Evolutionary conservation across 352 stramenopile genomes (phyloP).

Genomic region (Pythium dissotocum): DNA sequence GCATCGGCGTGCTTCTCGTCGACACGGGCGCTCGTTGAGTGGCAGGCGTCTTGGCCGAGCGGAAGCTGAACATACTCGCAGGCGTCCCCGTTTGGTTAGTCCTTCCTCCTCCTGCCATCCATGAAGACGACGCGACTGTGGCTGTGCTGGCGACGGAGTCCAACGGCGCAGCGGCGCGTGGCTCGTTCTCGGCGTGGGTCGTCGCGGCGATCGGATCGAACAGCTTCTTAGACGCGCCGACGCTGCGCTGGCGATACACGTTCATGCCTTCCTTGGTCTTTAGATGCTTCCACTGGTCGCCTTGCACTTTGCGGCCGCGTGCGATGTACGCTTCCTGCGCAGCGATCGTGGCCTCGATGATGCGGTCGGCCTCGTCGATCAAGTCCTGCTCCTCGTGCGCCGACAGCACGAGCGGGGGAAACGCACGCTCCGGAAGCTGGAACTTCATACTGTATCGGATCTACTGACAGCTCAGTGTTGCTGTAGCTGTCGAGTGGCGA

Average conservation of each 20-base stretch:
- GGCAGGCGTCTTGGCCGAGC: conserved; percentile 12
- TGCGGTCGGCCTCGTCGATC: conserved; percentile 46
- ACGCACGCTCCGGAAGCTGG: conserved; percentile 27
- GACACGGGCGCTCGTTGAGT: conserved; percentile 5
- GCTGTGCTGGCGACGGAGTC: conserved; percentile 4
- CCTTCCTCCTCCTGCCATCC: background rate
- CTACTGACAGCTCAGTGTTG: too few relatives aligned
- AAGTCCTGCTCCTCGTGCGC: conserved; percentile 38
- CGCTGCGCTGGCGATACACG: conserved; percentile 51
- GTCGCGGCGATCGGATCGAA: conserved; percentile 16
- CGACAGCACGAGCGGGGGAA: conserved; percentile 37
- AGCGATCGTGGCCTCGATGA: conserved; percentile 60
- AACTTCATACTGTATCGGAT: conserved; percentile 20
- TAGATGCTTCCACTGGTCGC: conserved; percentile 53
- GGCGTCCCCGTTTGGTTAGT: conserved; percentile 1
- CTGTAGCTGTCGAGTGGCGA: background rate
- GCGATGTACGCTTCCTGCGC: conserved; percentile 52
- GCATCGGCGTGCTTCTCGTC: conserved; percentile 15
- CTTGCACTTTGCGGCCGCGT: conserved; percentile 34
- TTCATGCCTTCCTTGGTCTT: conserved; percentile 55
- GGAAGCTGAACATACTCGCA: conserved; percentile 11
- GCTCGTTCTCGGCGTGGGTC: background rate
- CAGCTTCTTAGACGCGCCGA: conserved; percentile 12
- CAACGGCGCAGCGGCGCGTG: background rate
- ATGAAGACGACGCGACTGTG: conserved; percentile 3